Base-by-base conservation (phyloP, 73 alveolate genomes). In the Paramecium caudatum region DNA sequence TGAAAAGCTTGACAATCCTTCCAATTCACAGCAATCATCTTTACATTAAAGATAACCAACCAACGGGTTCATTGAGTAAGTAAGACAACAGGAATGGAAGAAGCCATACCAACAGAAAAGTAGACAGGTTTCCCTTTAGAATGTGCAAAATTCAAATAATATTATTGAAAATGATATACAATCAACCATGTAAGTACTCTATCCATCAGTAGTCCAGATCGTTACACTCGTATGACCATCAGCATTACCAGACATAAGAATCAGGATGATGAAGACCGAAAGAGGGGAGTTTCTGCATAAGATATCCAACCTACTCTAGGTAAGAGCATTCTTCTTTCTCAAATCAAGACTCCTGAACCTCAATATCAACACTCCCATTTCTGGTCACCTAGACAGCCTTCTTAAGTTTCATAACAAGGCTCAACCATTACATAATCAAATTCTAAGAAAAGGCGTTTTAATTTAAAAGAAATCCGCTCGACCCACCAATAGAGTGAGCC, bases 181-280 rank as follows among this genome's bases (percentile, higher is more conserved):
- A 27, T 55, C 80, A 27, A 55, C 43, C 9, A 8, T 55, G 80
- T 55, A 55, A 23, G 2, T 55, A 23, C 30, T 16, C 25, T 49
- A 3, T 19, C 15, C 15, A 8, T 9, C 39, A 10, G 27, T 65
- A 74, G 88, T 5, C 47, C 49, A 8, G 88, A 37, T 21, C 12
- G 88, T 10, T 10, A 36, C 0, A 41, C 88, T 1, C 36, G 88
- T 16, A 19, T 74, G 88, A 74, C 88, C 7, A 43, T 74, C n/a
- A 74, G 88, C 55, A 74, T 74, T 55, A 55, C 80, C 10, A 55
- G 80, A 55, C 80, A 37, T 19, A 55, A 55, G 17, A 55, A 55
- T 55, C 17, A 55, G 30, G 30, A 37, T 27, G 80, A 55, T 7
- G 80, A n/a, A n/a, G n/a, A 55, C 30, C 23, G 80, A 55, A 55